Evolutionary conservation across 2,329 filamentous ascomycete species (phyloP).

Genomic region (Albifimbria verrucaria): DNA sequence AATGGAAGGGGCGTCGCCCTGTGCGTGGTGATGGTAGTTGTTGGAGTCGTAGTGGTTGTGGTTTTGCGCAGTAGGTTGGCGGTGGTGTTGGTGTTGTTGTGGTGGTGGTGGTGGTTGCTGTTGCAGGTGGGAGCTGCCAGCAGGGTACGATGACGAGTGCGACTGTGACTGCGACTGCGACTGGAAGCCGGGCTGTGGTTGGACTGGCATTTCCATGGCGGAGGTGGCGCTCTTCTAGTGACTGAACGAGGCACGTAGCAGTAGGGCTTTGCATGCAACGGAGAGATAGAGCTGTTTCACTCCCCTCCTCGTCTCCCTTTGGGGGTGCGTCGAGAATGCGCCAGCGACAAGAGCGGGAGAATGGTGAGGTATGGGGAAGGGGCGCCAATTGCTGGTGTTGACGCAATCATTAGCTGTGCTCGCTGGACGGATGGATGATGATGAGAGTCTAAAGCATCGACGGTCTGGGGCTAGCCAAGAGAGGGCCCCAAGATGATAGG

Average conservation of each 20-base stretch:
- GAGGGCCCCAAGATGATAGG: too few relatives aligned
- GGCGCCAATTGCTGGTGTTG: conserved; percentile 17
- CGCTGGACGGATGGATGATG: not conserved
- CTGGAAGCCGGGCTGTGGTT: conserved; percentile 7
- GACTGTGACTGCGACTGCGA: conserved; percentile 9
- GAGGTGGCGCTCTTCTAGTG: conserved; percentile 11
- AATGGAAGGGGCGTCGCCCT: conserved; percentile 5
- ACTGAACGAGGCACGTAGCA: conserved; percentile 9
- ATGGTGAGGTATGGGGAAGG: not conserved
- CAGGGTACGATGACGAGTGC: conserved; percentile 18
- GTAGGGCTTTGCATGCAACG: not conserved
- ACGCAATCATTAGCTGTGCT: conserved; percentile 18
- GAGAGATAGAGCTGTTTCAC: not conserved
- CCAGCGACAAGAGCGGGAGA: not conserved
- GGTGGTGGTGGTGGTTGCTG: conserved; percentile 12
- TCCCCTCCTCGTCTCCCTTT: not conserved
- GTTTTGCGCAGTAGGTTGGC: too few relatives aligned
- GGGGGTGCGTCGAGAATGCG: not conserved
- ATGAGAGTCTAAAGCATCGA: not conserved
- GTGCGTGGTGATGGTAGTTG: conserved; percentile 7
- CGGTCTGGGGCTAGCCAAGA: not conserved
- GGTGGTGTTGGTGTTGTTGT: conserved; percentile 12
- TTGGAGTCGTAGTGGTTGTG: conserved; percentile 13
- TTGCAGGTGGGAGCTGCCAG: conserved; percentile 14
- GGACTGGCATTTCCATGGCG: conserved; percentile 27